Conservation (phyloP, 2,329 filamentous ascomycete genomes). For the Penicillium psychrosexuale region DNA sequence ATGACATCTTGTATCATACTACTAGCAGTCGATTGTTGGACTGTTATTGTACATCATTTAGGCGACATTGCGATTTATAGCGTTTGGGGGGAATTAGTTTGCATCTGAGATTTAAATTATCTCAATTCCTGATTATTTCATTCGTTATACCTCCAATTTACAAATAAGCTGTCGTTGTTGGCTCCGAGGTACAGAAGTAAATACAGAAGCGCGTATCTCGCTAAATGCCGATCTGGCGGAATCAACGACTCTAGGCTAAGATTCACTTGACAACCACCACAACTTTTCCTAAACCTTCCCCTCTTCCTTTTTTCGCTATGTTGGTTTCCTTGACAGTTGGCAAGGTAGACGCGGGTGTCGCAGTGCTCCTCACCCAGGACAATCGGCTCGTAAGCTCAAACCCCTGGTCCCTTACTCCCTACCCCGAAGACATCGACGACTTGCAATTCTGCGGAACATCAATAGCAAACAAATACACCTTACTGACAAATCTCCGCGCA, state of each 20-base stretch:
- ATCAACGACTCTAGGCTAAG: constrained; percentile 17
- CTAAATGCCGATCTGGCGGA: constrained; percentile 34
- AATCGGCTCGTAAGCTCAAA: constrained; percentile 75
- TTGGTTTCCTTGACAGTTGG: constrained; percentile 96
- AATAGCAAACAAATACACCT: neutral
- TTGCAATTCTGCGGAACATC: neutral
- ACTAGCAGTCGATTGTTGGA: neutral
- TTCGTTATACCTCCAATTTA: neutral
- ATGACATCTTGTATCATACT: constrained; percentile 6
- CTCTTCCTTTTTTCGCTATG: constrained; percentile 55
- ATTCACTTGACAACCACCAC: constrained; percentile 18
- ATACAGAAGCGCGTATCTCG: constrained; percentile 27
- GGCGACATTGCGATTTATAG: neutral
- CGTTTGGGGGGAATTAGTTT: neutral
- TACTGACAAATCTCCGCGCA: constrained; percentile 40
- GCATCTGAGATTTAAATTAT: neutral
- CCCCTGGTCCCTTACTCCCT: constrained; percentile 12
- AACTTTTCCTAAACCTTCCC: neutral
- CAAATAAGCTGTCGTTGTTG: neutral
- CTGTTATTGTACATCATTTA: constrained; percentile 1
- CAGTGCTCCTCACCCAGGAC: constrained; percentile 92
- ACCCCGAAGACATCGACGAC: constrained; percentile 7
- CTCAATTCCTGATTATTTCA: neutral
- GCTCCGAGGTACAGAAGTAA: constrained; percentile 5
- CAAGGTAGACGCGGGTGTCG: constrained; percentile 98